phyloP scores from a whole-genome alignment of 202 grass and related monocot genomes.

The Miscanthus sacchariflorus region DNA sequence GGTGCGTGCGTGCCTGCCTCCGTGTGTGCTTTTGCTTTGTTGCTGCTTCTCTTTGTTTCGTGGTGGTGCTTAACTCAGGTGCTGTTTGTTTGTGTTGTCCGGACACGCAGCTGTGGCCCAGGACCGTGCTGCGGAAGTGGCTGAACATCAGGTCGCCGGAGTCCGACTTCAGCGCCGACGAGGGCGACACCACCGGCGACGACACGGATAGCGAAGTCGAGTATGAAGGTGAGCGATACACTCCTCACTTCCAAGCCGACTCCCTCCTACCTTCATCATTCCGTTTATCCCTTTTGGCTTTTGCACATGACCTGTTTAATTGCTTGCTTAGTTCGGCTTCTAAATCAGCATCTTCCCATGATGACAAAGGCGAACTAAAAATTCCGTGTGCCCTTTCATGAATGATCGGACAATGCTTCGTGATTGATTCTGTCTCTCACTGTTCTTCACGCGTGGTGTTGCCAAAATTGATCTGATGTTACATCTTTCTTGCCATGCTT shows the following conservation, averaged over 20 bases:
- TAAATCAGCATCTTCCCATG: constrained; percentile 16
- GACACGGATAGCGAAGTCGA: constrained; percentile 75
- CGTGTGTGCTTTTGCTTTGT: not conserved
- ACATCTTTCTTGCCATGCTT: not conserved
- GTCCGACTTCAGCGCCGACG: constrained; percentile 95
- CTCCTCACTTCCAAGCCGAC: not conserved
- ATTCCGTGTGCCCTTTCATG: not conserved
- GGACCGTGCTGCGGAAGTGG: constrained; percentile 88
- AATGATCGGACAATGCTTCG: constrained; percentile 22
- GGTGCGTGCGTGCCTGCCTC: not conserved
- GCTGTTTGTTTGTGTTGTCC: constrained; percentile 36
- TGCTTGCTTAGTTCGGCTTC: not conserved
- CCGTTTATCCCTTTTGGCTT: not conserved
- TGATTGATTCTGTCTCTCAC: not conserved
- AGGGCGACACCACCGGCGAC: constrained; percentile 69
- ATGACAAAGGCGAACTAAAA: not conserved
- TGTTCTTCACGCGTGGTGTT: constrained; percentile 7
- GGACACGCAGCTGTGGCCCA: constrained; percentile 81
- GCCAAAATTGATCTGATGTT: not conserved
- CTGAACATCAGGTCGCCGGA: constrained; percentile 90
- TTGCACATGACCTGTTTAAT: not conserved
- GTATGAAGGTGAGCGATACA: constrained; percentile 69
- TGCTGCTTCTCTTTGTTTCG: not conserved
- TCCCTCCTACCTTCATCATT: not conserved
- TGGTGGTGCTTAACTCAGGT: not conserved